These are phyloP conservation scores for Centella asiatica DNA, from an alignment of 129 eudicot species.

Conservation along the genomic window DNA sequence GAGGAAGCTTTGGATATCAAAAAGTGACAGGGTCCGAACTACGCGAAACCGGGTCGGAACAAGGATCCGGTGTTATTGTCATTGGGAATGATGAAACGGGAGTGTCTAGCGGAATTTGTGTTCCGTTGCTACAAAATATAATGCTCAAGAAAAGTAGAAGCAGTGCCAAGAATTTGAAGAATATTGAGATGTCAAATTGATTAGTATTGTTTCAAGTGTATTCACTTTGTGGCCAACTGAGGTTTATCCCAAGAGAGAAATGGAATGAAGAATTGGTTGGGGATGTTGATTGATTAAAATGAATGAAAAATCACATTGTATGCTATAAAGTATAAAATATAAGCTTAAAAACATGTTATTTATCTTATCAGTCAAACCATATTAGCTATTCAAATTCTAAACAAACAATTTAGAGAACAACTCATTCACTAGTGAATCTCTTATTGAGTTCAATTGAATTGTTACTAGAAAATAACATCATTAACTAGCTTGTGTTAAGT, in stretches of 20 bases:
- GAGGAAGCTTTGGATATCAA: constrained; percentile 26
- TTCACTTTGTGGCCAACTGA: neutral
- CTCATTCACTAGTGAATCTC: no score
- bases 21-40: constrained; percentile 14
- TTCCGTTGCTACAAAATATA: constrained; percentile 39
- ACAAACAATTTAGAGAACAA: no score
- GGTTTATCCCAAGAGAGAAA: neutral
- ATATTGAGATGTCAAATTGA: neutral
- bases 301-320: no score
- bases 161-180: constrained; percentile 24
- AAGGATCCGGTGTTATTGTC: constrained; percentile 9
- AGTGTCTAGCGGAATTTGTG: constrained; percentile 39
- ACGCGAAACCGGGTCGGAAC: neutral
- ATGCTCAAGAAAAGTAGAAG: constrained; percentile 45
- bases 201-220: neutral
- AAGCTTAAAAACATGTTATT: no score
- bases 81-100: constrained; percentile 11
- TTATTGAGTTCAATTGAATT: no score
- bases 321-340: no score
- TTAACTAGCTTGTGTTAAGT: no score
- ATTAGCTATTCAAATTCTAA: no score
- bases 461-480: no score
- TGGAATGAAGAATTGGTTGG: no score
- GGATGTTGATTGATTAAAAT: no score
- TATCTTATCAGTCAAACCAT: no score